Base-by-base conservation (phyloP, 495 filamentous ascomycete species). In the Aspergillus haitiensis region DNA sequence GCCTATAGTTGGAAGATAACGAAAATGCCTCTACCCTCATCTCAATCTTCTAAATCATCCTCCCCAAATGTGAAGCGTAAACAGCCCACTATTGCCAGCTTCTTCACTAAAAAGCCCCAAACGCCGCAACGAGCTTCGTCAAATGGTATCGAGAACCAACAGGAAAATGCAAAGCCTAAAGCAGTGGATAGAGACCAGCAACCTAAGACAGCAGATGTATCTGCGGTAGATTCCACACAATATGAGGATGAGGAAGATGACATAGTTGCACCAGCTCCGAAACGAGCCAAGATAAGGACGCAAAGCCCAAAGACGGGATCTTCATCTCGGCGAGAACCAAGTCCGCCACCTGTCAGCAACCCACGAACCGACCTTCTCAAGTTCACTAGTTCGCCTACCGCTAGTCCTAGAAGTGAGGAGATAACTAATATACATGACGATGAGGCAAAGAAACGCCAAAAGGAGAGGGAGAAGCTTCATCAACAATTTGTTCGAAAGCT, bases 401-500 rank as follows among this genome's bases (percentile, higher is more conserved):
- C 54, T 10, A 64, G 52, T 9, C 12, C 60, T 44, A 55, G 40
- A 0, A 44, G 27, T 21, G 34, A 50, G 12, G 46, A 45, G n/a
- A 10, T 16, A 33, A 50, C 27, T 6, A 62, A 64, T 13, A 68
- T 68, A 16, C 75, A 81, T 0, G 81, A 85, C 5, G 74, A 74
- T 13, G 77, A 80, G 5, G 82, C 84, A 12, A 70, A 65, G 10
- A 71, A 75, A 56, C 64, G 63, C 27, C 70, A 60, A 47, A 80
- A 79, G 56, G 67, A 78, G 58, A 92, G 85, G 65, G 84, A 90
- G 62, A 86, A 82, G 55, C 76, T 97, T 16, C 94, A 97, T 67
- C 79, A 87, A 61, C 88, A 89, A 60, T 98, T 97, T 65, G 87
- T 97, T 15, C 89, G 90, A 76, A 95, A 90, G 67, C 82, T 98